A percentile compares a stretch with the other conserved stretches of the same genome.
Conservation (phyloP, 2,329 filamentous ascomycete genomes). For the Arthrobotrys megalospora region DNA sequence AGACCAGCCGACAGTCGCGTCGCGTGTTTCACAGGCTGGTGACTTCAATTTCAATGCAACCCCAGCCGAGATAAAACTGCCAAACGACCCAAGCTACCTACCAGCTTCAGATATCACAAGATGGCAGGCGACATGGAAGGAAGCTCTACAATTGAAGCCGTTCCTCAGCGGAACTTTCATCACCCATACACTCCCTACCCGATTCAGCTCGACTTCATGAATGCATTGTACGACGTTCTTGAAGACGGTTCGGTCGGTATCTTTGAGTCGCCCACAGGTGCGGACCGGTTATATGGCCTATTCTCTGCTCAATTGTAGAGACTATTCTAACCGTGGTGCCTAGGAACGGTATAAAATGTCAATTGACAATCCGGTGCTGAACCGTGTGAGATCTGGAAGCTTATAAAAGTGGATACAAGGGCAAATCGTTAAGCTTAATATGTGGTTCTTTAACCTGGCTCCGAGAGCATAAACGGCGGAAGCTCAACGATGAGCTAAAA, state of each 20-base stretch:
- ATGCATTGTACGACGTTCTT: conserved; percentile 82
- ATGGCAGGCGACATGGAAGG: neutral
- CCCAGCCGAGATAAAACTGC: neutral
- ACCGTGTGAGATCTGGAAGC: neutral
- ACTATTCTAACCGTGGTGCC: conserved; percentile 6
- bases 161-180: conserved; percentile 75
- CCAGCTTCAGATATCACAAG: neutral
- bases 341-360: conserved; percentile 38
- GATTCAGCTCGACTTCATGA: conserved; percentile 92
- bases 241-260: conserved; percentile 86
- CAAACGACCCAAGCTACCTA: neutral
- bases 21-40: neutral
- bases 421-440: conserved; percentile 92
- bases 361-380: conserved; percentile 9
- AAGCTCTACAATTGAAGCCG: neutral
- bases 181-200: conserved; percentile 90
- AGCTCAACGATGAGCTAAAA: conserved; percentile 39
- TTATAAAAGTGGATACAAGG: conserved; percentile 69
- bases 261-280: conserved; percentile 93
- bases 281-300: conserved; percentile 65
- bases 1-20: neutral
- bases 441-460: conserved; percentile 92
- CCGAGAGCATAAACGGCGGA: conserved; percentile 77
- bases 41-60: too few relatives aligned
- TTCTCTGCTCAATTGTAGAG: conserved; percentile 66